Conservation (phyloP, 2,329 filamentous ascomycete genomes). For the Stachybotrys chlorohalonatus region DNA sequence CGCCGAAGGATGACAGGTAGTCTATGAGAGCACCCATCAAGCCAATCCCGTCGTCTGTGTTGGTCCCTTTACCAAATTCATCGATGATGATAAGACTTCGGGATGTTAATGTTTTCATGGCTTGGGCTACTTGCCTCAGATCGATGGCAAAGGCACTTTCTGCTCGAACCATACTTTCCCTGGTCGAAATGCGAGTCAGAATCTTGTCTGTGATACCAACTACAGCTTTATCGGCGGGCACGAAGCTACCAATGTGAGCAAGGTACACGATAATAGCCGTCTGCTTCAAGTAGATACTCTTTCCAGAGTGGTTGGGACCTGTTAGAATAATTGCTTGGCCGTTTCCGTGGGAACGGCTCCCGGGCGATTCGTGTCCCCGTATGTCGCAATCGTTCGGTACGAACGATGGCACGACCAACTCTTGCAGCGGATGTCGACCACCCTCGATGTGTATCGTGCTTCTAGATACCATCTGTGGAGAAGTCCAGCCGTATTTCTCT, state of each 20-base stretch:
- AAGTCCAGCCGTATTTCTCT: conserved; percentile 59
- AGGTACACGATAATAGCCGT: conserved; percentile 84
- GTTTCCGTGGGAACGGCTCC: background rate
- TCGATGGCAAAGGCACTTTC: conserved; percentile 67
- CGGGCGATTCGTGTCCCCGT: background rate
- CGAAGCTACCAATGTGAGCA: conserved; percentile 86
- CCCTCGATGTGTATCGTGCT: conserved; percentile 66
- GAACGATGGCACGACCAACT: conserved; percentile 70
- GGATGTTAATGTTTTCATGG: conserved; percentile 63
- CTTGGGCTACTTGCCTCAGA: conserved; percentile 74
- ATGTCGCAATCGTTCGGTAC: conserved; percentile 68
- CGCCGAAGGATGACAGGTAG: conserved; percentile 40
- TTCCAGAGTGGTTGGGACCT: conserved; percentile 93
- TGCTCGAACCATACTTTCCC: conserved; percentile 49
- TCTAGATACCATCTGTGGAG: conserved; percentile 58
- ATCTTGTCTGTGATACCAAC: conserved; percentile 92
- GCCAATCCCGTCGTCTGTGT: conserved; percentile 47
- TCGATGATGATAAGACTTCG: conserved; percentile 82
- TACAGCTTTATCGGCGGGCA: conserved; percentile 66
- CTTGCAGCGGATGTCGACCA: conserved; percentile 84
- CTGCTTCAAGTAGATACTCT: conserved; percentile 93
- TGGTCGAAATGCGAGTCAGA: conserved; percentile 72
- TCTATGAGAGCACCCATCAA: conserved; percentile 48
- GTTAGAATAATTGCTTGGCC: conserved; percentile 69
- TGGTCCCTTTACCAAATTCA: conserved; percentile 70